A percentile compares a stretch with the other conserved stretches of the same genome.
These are phyloP conservation scores for Dianthus caryophyllus DNA, from an alignment of 148 eudicot species.

Conservation along the genomic window DNA sequence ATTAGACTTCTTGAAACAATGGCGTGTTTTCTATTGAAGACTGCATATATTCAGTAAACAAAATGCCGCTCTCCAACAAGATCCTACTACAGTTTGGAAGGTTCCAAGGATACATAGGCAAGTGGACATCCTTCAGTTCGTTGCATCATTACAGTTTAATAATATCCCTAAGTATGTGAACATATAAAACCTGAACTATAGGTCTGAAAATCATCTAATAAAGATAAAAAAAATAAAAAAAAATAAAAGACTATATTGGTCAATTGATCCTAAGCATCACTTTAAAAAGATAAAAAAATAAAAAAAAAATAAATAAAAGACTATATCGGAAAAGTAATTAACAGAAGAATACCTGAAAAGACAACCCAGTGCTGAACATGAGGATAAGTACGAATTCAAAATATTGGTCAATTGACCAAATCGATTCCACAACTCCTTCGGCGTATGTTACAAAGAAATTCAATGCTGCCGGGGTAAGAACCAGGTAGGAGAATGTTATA, in stretches of 20 bases:
- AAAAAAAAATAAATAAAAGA: background rate
- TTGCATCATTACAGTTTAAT: background rate
- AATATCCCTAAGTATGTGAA: background rate
- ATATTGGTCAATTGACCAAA: constrained; percentile 98
- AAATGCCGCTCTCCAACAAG: background rate
- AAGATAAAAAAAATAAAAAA: background rate
- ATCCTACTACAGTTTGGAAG: background rate
- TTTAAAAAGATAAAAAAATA: background rate
- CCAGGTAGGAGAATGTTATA: constrained; percentile 71
- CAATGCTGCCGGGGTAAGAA: constrained; percentile 99
- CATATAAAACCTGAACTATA: background rate
- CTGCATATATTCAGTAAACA: background rate
- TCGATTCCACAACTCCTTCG: constrained; percentile 92
- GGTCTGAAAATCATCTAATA: background rate
- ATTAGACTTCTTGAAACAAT: background rate
- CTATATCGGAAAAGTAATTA: background rate
- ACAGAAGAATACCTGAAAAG: constrained; percentile 73
- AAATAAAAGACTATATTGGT: too few species aligned
- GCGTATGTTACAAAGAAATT: constrained; percentile 88
- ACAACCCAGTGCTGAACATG: constrained; percentile 96
- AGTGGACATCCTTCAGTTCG: background rate
- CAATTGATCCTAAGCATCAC: too few species aligned
- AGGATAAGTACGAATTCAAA: constrained; percentile 93
- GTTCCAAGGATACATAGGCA: background rate
- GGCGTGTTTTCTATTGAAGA: background rate